Base-by-base conservation (phyloP, 2,329 filamentous ascomycete genomes). In the Scedosporium apiospermum region DNA sequence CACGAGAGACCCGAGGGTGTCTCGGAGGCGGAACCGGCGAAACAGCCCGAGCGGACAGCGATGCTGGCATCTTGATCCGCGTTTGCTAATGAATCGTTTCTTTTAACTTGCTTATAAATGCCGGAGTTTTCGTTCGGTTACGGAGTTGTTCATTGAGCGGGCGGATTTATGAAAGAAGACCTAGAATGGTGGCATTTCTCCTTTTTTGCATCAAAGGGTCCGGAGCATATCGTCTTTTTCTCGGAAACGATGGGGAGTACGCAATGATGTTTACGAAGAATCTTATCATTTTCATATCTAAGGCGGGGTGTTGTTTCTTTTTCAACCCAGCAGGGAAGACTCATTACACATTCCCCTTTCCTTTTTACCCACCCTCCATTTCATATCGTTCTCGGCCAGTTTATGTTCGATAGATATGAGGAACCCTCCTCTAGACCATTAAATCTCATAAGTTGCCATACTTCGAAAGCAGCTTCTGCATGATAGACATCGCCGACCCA, bases 401-500 rank as follows among this genome's bases (percentile, higher is more conserved):
- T 34, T 34, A 34, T 34, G 30, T 34, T 34, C 10, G 30, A 34
- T 34, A 34, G 42, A 58, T 60, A 53, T 58, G 41, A 38, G 21
- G 58, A 14, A 42, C 51, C 41, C 23, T 60, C 42, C 57, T 57
- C 26, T 63, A 42, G 46, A 12, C 27, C 16, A 30, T 44, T 51
- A 12, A 46, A n/a, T 16, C 44, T 14, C 21, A 21, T 53, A 12
- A 53, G 21, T 53, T 53, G 23, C 81, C 86, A 73, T 96, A 96
- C 70, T 91, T 96, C 51, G 77, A 77, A 30, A 90, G 76, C 67
- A 97, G 76, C 66, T 77, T 83, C 72, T 81, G 84, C 89, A 96
- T 95, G 62, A 96, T 95, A 4, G 82, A 81, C 74, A 93, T 82
- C 30, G 92, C 91, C 4, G 91, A 88, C 49, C 81, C 80, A 46